Evolutionary conservation across 2,329 filamentous ascomycete genomes (phyloP).

Genomic region (Orbilia brochopaga): DNA sequence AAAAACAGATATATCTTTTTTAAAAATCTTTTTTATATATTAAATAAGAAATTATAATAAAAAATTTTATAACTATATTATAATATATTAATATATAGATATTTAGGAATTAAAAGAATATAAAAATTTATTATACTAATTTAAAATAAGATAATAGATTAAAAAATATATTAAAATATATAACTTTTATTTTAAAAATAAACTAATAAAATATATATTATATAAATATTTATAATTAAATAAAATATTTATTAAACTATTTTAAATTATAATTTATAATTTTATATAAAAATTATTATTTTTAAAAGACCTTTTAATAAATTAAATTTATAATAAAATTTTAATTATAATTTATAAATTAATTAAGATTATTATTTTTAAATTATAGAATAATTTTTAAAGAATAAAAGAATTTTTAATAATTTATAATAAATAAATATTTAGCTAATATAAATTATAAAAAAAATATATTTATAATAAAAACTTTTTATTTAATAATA

Average conservation of each 20-base stretch:
- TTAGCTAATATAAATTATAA: not conserved
- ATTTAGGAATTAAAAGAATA: not conserved
- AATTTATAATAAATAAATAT: constrained; percentile 2
- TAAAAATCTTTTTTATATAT: constrained; percentile 1
- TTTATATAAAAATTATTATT: not conserved
- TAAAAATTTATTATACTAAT: not conserved
- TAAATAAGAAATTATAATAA: not conserved
- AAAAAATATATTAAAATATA: not conserved
- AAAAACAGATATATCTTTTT: not conserved
- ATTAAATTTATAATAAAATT: not conserved
- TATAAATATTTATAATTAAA: not conserved
- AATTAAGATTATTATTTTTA: constrained; percentile 8
- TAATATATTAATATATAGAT: not conserved
- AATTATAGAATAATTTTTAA: not conserved
- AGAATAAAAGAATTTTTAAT: constrained; percentile 1
- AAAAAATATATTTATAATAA: not conserved
- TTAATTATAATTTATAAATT: not conserved
- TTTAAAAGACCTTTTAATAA: constrained; percentile 9
- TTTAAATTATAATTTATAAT: not conserved
- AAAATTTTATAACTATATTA: not conserved
- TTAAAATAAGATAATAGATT: not conserved
- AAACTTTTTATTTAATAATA: not conserved
- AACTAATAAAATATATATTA: not conserved
- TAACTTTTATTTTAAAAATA: not conserved
- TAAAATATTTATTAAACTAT: not conserved